Evolutionary conservation across 805 yeast species (phyloP), one percentile per base, ranked within the genome.

Genomic region (Suhomyces canberraensis): DNA sequence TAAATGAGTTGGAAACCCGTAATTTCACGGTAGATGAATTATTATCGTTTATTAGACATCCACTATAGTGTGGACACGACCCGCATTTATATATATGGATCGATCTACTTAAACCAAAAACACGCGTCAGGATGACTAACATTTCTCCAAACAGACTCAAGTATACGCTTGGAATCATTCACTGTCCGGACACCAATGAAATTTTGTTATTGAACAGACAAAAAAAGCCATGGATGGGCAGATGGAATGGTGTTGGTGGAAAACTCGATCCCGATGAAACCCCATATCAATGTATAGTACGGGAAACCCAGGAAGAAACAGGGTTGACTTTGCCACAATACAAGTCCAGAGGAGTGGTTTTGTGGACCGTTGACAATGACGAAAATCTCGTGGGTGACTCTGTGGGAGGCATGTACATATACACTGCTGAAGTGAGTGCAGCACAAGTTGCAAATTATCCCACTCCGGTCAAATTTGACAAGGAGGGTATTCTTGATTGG

Each of bases 191-290:
- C 30, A 52, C 60, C 16, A 42, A 52, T 25, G 50, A 61, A 28
- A 47, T 66, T 13, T 59, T 68, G 9, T 46, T 69, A 6, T 48
- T 69, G 14, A 69, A 69, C 37, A 50, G 74, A 16, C 60, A 64
- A 38, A 69, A 69, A 38, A 50, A 58, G 8, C 74, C 74, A 1
- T 66, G 71, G 69, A 69, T 68, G 73, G 74, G 74, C 11, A 50
- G 64, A 33, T 69, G 73, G 73, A 68, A 69, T 45, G 74, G 73
- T 9, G 71, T 69, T 9, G 73, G 73, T 7, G 74, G 74, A 4
- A 68, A 69, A 40, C 41, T 68, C 13, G 66, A 65, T 22, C 36
- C 44, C 0, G 46, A 39, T 13, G 74, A 69, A 42, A 42, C 61
- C 2, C 65, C 72, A 1, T 39, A 52, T 25, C 59, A 60, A n/a